A percentile compares a stretch with the other conserved stretches of the same genome.
These are phyloP conservation scores for Arthrobotrys entomopaga DNA, from an alignment of 2,329 filamentous ascomycete genomes.

Conservation along the genomic window DNA sequence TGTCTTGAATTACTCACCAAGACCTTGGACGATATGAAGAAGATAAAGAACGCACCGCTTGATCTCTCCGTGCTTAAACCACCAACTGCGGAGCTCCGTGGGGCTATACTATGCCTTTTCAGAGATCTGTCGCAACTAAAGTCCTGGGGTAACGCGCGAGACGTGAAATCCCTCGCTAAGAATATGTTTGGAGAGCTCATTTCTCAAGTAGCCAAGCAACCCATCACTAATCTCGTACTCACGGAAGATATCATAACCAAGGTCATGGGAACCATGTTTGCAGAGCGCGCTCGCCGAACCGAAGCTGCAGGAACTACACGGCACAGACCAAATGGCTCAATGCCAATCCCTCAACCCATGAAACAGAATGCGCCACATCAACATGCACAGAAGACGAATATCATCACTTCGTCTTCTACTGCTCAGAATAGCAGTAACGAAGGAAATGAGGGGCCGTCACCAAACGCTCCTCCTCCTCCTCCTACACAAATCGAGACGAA, in stretches of 20 bases:
- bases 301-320: conserved; percentile 32
- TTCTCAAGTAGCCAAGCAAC: conserved; percentile 56
- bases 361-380: conserved; percentile 33
- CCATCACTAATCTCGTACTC: conserved; percentile 55
- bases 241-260: conserved; percentile 50
- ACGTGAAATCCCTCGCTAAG: conserved; percentile 70
- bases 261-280: conserved; percentile 58
- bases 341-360: conserved; percentile 13
- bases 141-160: conserved; percentile 73
- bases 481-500: conserved; percentile 22
- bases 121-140: conserved; percentile 62
- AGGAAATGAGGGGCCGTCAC: conserved; percentile 22
- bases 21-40: conserved; percentile 55
- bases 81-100: conserved; percentile 36
- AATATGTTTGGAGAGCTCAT: conserved; percentile 64
- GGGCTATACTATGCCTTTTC: conserved; percentile 61
- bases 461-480: conserved; percentile 21
- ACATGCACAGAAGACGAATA: conserved; percentile 25
- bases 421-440: conserved; percentile 26
- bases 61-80: conserved; percentile 53
- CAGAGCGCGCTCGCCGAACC: conserved; percentile 52
- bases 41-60: conserved; percentile 59
- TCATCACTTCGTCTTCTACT: conserved; percentile 28
- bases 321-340: conserved; percentile 25
- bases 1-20: conserved; percentile 65